phyloP scores from a whole-genome alignment of 305 asterid genomes.

The Plantago lanceolata region DNA sequence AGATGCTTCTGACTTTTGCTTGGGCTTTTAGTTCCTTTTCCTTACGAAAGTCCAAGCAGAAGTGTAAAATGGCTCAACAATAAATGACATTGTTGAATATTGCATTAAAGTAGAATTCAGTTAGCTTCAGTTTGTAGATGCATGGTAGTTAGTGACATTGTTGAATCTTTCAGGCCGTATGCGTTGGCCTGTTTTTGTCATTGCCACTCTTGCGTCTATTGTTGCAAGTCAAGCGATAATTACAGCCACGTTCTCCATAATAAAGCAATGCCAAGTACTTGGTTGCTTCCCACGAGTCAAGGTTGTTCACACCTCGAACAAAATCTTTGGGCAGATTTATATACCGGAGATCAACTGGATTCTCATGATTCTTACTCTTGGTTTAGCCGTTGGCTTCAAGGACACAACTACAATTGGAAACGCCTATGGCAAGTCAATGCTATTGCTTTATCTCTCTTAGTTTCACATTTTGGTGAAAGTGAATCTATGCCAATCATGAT shows the following conservation, averaged over 20 bases:
- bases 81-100: no score
- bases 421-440: constrained; percentile 72
- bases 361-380: constrained; percentile 77
- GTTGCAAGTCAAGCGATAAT: constrained; percentile 52
- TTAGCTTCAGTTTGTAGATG: no score
- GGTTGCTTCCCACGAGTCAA: constrained; percentile 68
- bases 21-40: not conserved
- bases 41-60: not conserved
- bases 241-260: constrained; percentile 48
- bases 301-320: constrained; percentile 77
- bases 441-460: not conserved
- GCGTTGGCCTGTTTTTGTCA: constrained; percentile 56
- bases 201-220: constrained; percentile 50
- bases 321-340: constrained; percentile 69
- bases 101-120: no score
- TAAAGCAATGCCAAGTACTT: constrained; percentile 49
- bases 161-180: constrained; percentile 38
- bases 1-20: not conserved
- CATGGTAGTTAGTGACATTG: no score
- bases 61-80: no score
- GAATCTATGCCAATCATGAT: no score
- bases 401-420: constrained; percentile 59
- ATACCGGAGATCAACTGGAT: constrained; percentile 82
- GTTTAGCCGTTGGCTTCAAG: constrained; percentile 61
- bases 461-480: no score